Base-by-base conservation (phyloP, 306 rosid genomes). In the Albizia julibrissin region DNA sequence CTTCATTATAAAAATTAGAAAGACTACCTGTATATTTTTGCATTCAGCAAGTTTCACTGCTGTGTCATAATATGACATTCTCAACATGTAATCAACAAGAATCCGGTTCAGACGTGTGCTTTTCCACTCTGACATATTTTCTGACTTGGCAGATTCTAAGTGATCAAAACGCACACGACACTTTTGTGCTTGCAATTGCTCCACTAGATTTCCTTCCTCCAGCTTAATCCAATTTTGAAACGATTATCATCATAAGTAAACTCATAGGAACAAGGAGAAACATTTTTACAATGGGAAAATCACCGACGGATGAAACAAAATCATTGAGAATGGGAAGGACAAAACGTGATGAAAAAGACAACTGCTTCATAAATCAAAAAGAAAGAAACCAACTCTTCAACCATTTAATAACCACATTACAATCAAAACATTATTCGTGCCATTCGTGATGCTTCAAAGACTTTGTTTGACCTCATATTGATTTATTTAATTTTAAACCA, bases 71-170 rank as follows among this genome's bases (percentile, higher is more conserved):
- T 95, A 95, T 0, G 99, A 95, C 98, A 92, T 93, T 80, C 99
- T 86, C 88, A 93, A 82, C 99, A 95, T 92, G 90, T 95, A 95
- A 87, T 95, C 99, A 85, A 93, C 94, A 75, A 95, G 93, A 81
- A 93, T 90, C 80, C 98, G 91, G 75, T 95, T 95, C 97, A 95
- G 49, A 49, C 96, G 94, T 49, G 90, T 88, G 83, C 79, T 85
- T 79, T 89, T 92, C 97, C 97, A 95, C 67, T 90, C 99, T 0
- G 94, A 49, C 80, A 88, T 65, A 74, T 92, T 92, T 72, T 92
- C 98, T 11, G 87, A 86, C 84, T 91, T 92, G 10, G 90, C 98
- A 19, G 97, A 93, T 78, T 91, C 98, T 76, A 95, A 89, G 83
- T 95, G 99, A 79, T 86, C 90, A 1, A 93, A 82, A 75, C 99